These are phyloP conservation scores for Syzygium malaccense DNA, from an alignment of 441 rosid species.

Conservation along the genomic window DNA sequence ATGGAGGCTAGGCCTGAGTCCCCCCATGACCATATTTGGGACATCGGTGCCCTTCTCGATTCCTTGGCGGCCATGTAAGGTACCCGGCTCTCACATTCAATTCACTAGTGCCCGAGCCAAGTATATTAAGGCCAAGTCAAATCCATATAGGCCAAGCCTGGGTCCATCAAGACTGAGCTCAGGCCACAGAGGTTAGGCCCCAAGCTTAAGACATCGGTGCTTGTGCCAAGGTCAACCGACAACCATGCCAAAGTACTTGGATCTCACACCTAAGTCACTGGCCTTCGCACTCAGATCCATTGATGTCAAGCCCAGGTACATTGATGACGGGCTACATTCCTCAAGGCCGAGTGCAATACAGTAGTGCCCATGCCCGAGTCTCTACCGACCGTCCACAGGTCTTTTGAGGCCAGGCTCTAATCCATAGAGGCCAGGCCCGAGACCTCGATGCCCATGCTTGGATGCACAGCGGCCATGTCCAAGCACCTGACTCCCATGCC, in stretches of 20 bases:
- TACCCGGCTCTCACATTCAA: rapidly evolving
- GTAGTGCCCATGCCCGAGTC: rapidly evolving
- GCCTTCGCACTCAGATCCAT: neutral
- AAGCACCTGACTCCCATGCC: neutral
- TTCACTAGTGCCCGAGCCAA: rapidly evolving
- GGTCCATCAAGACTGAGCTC: neutral
- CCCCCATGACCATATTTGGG: neutral
- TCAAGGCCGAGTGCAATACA: neutral
- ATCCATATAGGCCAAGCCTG: neutral
- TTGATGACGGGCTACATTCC: neutral
- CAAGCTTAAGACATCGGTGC: rapidly evolving
- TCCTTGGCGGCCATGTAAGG: neutral
- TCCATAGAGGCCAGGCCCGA: neutral
- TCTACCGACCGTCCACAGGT: neutral
- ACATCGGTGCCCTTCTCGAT: neutral
- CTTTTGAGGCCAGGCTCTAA: neutral
- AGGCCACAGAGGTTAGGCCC: rapidly evolving
- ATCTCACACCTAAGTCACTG: neutral
- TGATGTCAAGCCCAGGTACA: no score
- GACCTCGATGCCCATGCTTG: neutral
- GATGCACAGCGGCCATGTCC: neutral
- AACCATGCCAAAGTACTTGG: neutral
- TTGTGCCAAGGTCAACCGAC: neutral
- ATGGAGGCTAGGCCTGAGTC: neutral
- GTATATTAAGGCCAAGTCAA: neutral